Conservation (phyloP, 768 basidiomycete species). For the Russula virescens region DNA sequence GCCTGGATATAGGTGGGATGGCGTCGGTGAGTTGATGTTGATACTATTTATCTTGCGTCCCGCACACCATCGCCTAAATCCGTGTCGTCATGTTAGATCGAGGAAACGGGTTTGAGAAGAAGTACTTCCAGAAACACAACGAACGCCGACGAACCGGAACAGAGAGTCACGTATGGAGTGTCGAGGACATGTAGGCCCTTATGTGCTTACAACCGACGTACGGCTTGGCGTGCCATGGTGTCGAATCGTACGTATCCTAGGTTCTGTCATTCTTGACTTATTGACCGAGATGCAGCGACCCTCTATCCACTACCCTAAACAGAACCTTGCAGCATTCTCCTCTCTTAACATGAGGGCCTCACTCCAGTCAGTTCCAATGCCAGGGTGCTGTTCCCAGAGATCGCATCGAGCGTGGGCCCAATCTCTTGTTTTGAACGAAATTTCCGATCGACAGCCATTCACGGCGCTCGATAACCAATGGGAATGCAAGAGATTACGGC, state of each 20-base stretch:
- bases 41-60: not conserved
- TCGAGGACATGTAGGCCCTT: conserved; percentile 78
- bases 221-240: not conserved
- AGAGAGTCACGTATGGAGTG: conserved; percentile 81
- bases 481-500: not conserved
- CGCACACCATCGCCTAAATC: conserved; percentile 5
- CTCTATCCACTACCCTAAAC: not conserved
- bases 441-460: conserved; percentile 1
- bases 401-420: not conserved
- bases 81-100: conserved; percentile 49
- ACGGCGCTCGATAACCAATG: not conserved
- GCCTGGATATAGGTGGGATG: conserved; percentile 98
- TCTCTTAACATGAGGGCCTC: not conserved
- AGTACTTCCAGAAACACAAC: conserved; percentile 80
- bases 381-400: not conserved
- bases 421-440: not conserved
- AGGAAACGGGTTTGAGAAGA: conserved; percentile 92
- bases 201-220: not conserved
- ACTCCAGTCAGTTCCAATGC: conserved; percentile 9
- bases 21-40: conserved; percentile 65
- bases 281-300: not conserved
- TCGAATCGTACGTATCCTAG: not conserved
- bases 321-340: not conserved
- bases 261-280: not conserved
- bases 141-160: conserved; percentile 59